Evolutionary conservation across 2,329 filamentous ascomycete genomes (phyloP).

Genomic region (Calonectria hongkongensis): DNA sequence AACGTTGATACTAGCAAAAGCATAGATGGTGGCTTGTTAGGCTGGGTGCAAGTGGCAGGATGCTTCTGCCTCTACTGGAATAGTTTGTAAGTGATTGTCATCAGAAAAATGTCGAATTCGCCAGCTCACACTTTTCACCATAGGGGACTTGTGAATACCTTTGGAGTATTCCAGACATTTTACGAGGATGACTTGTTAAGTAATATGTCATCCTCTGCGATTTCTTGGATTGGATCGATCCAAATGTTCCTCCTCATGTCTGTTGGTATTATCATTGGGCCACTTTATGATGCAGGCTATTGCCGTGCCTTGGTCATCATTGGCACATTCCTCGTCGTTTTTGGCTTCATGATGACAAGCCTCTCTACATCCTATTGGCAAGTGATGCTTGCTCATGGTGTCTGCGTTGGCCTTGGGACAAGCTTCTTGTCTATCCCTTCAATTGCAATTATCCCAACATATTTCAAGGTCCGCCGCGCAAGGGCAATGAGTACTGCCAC

Average conservation of each 20-base stretch:
- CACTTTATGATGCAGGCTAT: constrained; percentile 66
- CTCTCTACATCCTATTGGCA: constrained; percentile 67
- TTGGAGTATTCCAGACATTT: constrained; percentile 68
- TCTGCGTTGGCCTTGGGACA: constrained; percentile 63
- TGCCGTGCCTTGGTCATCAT: constrained; percentile 60
- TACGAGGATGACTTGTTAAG: constrained; percentile 62
- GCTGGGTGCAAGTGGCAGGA: constrained; percentile 37
- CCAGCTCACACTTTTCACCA: neutral
- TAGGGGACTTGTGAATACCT: constrained; percentile 64
- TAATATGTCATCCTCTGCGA: constrained; percentile 59
- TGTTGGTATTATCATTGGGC: constrained; percentile 63
- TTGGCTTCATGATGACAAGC: constrained; percentile 68
- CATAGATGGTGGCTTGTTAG: constrained; percentile 9
- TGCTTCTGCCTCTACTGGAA: constrained; percentile 39
- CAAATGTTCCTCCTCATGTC: constrained; percentile 65
- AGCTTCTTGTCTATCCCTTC: constrained; percentile 60
- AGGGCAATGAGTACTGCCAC: constrained; percentile 65
- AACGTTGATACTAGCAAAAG: neutral
- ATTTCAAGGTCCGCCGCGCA: constrained; percentile 57
- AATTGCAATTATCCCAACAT: constrained; percentile 62
- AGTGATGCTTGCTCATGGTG: constrained; percentile 61
- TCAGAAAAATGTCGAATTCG: neutral
- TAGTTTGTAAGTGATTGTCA: constrained; percentile 21
- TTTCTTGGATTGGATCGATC: constrained; percentile 68
- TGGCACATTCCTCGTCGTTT: constrained; percentile 60